A percentile compares a stretch with the other conserved stretches of the same genome.
Evolutionary conservation across 2,329 filamentous ascomycete species (phyloP).

Genomic region (Onygenales sp.): DNA sequence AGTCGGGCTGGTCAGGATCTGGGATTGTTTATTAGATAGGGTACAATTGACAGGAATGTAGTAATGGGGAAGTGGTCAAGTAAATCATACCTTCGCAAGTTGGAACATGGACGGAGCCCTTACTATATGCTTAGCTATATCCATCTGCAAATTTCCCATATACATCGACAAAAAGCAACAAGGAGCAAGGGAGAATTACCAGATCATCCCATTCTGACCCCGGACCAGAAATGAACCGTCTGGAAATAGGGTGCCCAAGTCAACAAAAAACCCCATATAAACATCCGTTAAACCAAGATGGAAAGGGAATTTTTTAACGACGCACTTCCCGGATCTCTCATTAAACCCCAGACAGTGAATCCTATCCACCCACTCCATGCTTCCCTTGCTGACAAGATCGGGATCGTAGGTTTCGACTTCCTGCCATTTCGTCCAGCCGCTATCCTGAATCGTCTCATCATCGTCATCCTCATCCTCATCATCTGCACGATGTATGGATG

Average conservation of each 20-base stretch:
- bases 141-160: no score
- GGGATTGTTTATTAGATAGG: no score
- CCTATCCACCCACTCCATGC: background rate
- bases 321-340: background rate
- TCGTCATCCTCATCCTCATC: background rate
- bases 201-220: background rate
- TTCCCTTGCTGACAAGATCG: background rate
- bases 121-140: no score
- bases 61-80: no score
- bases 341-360: background rate
- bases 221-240: background rate
- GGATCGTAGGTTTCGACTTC: constrained; percentile 1
- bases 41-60: no score
- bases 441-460: background rate
- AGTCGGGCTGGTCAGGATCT: no score
- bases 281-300: no score
- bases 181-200: background rate
- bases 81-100: no score
- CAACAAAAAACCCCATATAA: background rate
- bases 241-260: background rate
- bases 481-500: background rate
- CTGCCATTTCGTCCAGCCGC: background rate
- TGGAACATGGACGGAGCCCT: no score
- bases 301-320: background rate
- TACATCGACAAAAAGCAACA: no score